These are phyloP conservation scores for Pezicula neosporulosa DNA, from an alignment of 2,329 filamentous ascomycete genomes.

Conservation along the genomic window DNA sequence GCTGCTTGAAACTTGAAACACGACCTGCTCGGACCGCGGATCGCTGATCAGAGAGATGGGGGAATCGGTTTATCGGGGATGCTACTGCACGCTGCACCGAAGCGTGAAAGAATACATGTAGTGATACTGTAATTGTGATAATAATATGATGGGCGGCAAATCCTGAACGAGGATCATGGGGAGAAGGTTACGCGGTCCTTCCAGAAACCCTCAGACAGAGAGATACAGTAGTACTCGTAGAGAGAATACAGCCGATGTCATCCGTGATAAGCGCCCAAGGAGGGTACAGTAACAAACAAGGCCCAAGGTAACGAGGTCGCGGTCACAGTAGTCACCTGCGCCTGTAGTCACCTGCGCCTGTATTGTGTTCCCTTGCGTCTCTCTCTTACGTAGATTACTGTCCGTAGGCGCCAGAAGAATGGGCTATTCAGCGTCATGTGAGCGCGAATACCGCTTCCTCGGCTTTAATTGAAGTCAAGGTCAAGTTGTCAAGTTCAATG, in stretches of 20 bases:
- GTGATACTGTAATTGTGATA: no score
- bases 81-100: no score
- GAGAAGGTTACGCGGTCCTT: not conserved
- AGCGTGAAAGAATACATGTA: no score
- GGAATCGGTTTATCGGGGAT: no score
- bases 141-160: not conserved
- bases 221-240: no score
- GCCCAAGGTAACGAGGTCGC: not conserved
- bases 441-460: no score
- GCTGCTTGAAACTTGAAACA: constrained; percentile 2
- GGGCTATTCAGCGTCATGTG: no score
- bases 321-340: not conserved
- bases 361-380: not conserved
- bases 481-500: no score
- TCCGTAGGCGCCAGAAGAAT: no score
- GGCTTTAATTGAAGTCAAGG: no score
- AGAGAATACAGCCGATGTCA: not conserved
- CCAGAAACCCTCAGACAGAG: not conserved
- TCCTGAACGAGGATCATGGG: not conserved
- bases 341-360: not conserved
- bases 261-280: not conserved
- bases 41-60: not conserved
- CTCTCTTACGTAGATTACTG: no score
- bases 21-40: not conserved
- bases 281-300: not conserved